Conservation (phyloP, 495 filamentous ascomycete genomes). For the Hypoxylon intermedium region DNA sequence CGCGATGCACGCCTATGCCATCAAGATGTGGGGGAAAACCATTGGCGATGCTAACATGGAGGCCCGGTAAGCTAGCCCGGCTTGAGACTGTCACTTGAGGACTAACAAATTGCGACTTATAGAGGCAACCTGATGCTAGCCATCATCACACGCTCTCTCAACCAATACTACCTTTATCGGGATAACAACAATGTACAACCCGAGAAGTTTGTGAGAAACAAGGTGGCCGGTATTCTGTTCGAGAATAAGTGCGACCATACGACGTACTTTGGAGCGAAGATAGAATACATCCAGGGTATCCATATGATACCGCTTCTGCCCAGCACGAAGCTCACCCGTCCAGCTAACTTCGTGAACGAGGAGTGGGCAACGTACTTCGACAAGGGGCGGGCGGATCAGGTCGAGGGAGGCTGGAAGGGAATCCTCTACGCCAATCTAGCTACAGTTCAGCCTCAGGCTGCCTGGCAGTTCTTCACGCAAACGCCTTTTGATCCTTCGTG, state of each 20-base stretch:
- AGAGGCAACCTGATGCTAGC: slow-evolving; percentile 83
- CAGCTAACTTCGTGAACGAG: slow-evolving; percentile 72
- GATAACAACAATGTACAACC: slow-evolving; percentile 78
- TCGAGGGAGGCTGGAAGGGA: slow-evolving; percentile 82
- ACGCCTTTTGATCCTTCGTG: slow-evolving; percentile 69
- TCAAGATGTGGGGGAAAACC: slow-evolving; percentile 92
- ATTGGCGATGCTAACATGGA: slow-evolving; percentile 81
- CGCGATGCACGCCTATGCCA: slow-evolving; percentile 81
- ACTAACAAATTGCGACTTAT: slow-evolving; percentile 4
- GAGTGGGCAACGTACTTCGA: slow-evolving; percentile 87
- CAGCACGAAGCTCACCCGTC: slow-evolving; percentile 69
- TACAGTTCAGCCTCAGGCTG: slow-evolving; percentile 71
- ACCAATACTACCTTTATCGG: slow-evolving; percentile 82
- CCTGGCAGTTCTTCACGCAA: slow-evolving; percentile 77
- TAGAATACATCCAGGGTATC: slow-evolving; percentile 90
- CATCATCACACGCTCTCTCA: slow-evolving; percentile 71
- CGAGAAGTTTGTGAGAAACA: slow-evolving; percentile 77
- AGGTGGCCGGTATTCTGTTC: slow-evolving; percentile 90
- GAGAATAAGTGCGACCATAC: slow-evolving; percentile 97
- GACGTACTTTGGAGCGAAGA: slow-evolving; percentile 85
- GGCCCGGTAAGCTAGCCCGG: slow-evolving; percentile 59
- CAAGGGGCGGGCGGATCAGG: slow-evolving; percentile 63
- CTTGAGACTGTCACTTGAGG: neutral
- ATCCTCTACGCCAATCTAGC: slow-evolving; percentile 85
- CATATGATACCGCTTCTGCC: slow-evolving; percentile 95